phyloP scores from a whole-genome alignment of 1,284 basidiomycete species.

The Fomitopsis palustris region DNA sequence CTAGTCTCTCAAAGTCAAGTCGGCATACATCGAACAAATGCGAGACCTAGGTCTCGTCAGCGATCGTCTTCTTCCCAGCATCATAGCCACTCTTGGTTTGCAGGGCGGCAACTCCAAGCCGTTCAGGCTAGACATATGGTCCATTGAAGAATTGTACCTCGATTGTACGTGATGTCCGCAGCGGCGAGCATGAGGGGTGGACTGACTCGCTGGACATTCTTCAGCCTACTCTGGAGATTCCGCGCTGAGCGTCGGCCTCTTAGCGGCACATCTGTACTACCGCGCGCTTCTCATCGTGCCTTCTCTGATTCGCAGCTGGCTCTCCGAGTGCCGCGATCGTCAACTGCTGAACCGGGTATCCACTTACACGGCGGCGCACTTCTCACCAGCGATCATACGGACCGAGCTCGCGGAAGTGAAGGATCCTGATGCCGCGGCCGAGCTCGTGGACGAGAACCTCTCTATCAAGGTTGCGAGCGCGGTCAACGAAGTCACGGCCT shows the following conservation, averaged over 20 bases:
- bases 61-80: slow-evolving; percentile 67
- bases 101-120: slow-evolving; percentile 55
- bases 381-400: slow-evolving; percentile 87
- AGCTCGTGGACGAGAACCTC: slow-evolving; percentile 80
- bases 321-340: slow-evolving; percentile 85
- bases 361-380: slow-evolving; percentile 80
- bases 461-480: slow-evolving; percentile 70
- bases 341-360: slow-evolving; percentile 78
- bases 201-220: slow-evolving; percentile 5
- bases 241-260: slow-evolving; percentile 56
- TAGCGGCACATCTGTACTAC: slow-evolving; percentile 90
- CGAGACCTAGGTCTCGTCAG: slow-evolving; percentile 66
- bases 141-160: slow-evolving; percentile 83
- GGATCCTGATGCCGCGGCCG: slow-evolving; percentile 56
- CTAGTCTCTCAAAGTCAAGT: slow-evolving; percentile 78
- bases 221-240: slow-evolving; percentile 63
- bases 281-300: slow-evolving; percentile 80
- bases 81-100: slow-evolving; percentile 70
- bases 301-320: slow-evolving; percentile 82
- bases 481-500: slow-evolving; percentile 75
- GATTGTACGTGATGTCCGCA: slow-evolving; percentile 51
- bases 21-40: slow-evolving; percentile 84
- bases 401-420: slow-evolving; percentile 81
- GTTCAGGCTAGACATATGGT: slow-evolving; percentile 81
- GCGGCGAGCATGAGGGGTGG: background rate